A percentile compares a stretch with the other conserved stretches of the same genome.
Conservation (phyloP, 2,329 filamentous ascomycete genomes). For the Aureobasidium sp. region DNA sequence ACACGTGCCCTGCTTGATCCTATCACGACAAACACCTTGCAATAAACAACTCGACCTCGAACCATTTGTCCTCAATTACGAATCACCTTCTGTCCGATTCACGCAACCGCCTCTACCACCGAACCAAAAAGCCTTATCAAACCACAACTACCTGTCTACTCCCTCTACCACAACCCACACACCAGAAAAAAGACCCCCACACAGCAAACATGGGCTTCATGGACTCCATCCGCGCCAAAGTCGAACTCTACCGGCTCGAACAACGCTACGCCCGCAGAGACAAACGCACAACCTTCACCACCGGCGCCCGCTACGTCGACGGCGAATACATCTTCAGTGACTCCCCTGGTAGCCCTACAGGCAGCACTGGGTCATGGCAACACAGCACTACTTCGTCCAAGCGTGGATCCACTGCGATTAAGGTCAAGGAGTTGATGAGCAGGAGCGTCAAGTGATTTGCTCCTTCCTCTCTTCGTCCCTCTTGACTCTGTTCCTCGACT, state of each 20-base stretch:
- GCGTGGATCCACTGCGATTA: not conserved
- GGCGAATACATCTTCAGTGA: constrained; percentile 80
- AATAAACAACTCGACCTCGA: not conserved
- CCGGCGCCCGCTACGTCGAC: constrained; percentile 85
- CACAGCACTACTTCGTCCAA: not conserved
- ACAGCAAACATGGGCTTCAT: constrained; percentile 54
- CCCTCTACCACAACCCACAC: no score
- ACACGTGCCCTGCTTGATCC: not conserved
- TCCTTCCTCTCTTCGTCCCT: not conserved
- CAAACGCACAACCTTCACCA: constrained; percentile 80
- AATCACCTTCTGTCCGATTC: not conserved
- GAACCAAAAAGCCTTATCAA: no score
- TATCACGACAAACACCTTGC: not conserved
- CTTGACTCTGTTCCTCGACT: not conserved
- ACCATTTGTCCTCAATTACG: no score
- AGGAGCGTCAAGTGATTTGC: not conserved
- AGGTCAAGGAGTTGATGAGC: constrained; percentile 2
- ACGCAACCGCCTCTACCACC: no score
- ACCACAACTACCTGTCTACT: no score
- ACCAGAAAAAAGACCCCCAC: not conserved
- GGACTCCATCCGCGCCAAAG: constrained; percentile 67
- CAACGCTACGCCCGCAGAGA: constrained; percentile 89
- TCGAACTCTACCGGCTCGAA: constrained; percentile 91
- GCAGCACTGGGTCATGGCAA: not conserved
- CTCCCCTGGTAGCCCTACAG: not conserved